A percentile compares a stretch with the other conserved stretches of the same genome.
Evolutionary conservation across 352 stramenopile species (phyloP).

Genomic region (Globisporangium cederbergense): DNA sequence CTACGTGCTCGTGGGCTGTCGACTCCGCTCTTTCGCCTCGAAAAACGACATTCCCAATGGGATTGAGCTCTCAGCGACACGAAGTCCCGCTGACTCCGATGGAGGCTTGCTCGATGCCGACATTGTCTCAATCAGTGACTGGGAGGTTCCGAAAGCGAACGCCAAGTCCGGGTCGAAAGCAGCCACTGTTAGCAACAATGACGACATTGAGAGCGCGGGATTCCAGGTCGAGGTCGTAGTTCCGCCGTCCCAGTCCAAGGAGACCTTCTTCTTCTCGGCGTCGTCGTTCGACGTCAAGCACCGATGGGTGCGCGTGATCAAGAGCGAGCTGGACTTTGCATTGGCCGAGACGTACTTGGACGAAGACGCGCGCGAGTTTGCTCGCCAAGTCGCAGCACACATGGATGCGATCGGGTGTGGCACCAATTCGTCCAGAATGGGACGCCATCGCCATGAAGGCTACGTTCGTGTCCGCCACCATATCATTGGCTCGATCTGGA

Average conservation of each 20-base stretch:
- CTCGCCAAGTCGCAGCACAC: constrained; percentile 44
- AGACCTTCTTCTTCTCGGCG: constrained; percentile 38
- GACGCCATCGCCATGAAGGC: constrained; percentile 27
- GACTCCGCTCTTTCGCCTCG: constrained; percentile 29
- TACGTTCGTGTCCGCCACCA: constrained; percentile 45
- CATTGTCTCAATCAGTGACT: constrained; percentile 40
- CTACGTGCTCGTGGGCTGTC: constrained; percentile 34
- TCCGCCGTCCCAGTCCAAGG: constrained; percentile 9
- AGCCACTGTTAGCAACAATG: not conserved
- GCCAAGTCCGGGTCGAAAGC: not conserved
- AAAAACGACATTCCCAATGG: constrained; percentile 4
- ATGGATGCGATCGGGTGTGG: constrained; percentile 18
- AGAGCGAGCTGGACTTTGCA: constrained; percentile 59
- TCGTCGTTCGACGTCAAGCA: constrained; percentile 30
- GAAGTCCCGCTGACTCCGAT: not conserved
- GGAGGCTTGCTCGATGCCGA: constrained; percentile 29
- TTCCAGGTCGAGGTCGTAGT: constrained; percentile 33
- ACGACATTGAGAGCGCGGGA: constrained; percentile 31
- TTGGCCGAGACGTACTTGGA: constrained; percentile 57
- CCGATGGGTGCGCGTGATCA: constrained; percentile 50
- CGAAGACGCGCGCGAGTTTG: constrained; percentile 49
- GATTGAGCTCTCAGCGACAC: not conserved
- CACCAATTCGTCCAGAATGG: not conserved
- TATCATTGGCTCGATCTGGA: constrained; percentile 48
- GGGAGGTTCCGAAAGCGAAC: constrained; percentile 23